phyloP scores from a whole-genome alignment of 1,284 basidiomycete genomes.

The Microbotryomycetes sp. region DNA sequence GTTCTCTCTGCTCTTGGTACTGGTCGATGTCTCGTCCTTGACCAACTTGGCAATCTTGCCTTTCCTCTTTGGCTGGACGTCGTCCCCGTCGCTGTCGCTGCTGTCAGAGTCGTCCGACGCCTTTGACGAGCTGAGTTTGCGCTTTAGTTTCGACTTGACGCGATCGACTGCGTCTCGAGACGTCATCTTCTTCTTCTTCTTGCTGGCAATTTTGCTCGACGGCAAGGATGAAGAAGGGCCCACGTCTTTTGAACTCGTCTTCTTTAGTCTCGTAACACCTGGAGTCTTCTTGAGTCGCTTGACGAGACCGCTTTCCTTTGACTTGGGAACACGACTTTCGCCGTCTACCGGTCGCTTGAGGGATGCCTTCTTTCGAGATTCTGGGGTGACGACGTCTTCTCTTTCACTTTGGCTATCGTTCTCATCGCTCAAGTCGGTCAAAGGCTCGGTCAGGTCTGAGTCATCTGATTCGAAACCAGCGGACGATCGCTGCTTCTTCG shows the following conservation, averaged over 20 bases:
- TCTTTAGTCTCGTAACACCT: too few relatives aligned
- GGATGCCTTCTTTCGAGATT: too few relatives aligned
- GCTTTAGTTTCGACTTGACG: not conserved
- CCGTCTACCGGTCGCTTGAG: too few relatives aligned
- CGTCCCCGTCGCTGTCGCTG: not conserved
- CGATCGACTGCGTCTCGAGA: not conserved
- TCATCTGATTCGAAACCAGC: constrained; percentile 20
- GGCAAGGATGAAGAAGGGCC: not conserved
- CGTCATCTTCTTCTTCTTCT: constrained; percentile 14
- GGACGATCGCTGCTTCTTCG: not conserved
- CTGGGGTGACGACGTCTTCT: not conserved
- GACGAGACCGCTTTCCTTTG: not conserved
- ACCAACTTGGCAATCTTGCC: constrained; percentile 1
- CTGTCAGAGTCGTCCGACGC: not conserved
- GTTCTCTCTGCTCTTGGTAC: constrained; percentile 2
- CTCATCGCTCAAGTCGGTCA: constrained; percentile 23
- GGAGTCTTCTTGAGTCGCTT: not conserved
- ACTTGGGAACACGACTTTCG: too few relatives aligned
- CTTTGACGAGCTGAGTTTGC: not conserved
- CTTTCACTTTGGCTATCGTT: constrained; percentile 8
- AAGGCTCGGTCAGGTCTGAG: constrained; percentile 35
- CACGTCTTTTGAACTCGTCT: constrained; percentile 4
- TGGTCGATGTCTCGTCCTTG: not conserved
- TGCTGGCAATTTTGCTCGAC: not conserved
- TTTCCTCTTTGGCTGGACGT: not conserved